Conservation (phyloP, 306 rosid genomes). For the Pterocarpus macrocarpus region DNA sequence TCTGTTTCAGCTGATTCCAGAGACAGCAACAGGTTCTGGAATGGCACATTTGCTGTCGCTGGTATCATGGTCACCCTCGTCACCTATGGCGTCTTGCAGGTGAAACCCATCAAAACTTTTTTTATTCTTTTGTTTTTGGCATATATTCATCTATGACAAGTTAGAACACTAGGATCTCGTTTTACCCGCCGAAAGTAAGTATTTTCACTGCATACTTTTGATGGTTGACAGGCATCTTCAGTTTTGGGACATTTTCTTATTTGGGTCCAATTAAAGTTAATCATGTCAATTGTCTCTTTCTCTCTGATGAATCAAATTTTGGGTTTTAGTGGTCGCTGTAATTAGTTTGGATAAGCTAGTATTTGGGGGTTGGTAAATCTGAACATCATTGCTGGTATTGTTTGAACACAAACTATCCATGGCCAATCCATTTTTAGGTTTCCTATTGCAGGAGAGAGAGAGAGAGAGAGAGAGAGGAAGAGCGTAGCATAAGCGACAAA, state of each 20-base stretch:
- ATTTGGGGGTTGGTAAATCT: not conserved
- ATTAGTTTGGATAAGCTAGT: conserved; percentile 10
- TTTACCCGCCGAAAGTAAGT: not conserved
- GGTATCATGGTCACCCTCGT: conserved; percentile 97
- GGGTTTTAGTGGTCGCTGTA: not conserved
- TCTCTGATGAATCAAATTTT: not conserved
- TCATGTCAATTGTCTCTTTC: not conserved
- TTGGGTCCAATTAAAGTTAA: not conserved
- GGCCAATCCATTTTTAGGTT: conserved; percentile 19
- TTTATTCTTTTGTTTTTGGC: not conserved
- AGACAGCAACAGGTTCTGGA: conserved; percentile 62
- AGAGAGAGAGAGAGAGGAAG: not conserved
- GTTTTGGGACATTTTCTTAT: not conserved
- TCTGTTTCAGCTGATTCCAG: conserved; percentile 33
- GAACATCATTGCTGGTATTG: conserved; percentile 14
- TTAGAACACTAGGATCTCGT: conserved; percentile 19
- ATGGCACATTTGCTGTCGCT: conserved; percentile 73
- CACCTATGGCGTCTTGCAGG: conserved; percentile 96
- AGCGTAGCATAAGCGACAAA: conserved; percentile 3
- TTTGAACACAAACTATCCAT: conserved; percentile 1
- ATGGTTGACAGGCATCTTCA: not conserved
- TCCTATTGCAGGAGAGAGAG: not conserved
- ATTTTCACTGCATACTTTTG: not conserved
- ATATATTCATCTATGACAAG: not conserved
- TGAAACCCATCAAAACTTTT: conserved; percentile 6